These are phyloP conservation scores for Diaporthe ampelina DNA, from an alignment of 2,329 filamentous ascomycete genomes.

Conservation along the genomic window DNA sequence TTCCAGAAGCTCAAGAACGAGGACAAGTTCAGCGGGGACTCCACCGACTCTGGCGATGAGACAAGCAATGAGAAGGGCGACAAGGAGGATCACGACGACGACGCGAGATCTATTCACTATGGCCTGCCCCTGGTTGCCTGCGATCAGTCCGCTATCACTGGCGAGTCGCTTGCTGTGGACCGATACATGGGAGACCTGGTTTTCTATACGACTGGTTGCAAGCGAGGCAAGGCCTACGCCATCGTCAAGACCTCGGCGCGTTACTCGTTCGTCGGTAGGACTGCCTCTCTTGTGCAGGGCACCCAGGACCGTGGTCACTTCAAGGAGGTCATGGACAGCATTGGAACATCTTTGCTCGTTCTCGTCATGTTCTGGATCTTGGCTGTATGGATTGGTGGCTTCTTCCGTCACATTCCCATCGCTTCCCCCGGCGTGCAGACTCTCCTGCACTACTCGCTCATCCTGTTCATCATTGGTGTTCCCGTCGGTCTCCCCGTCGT, in stretches of 20 bases:
- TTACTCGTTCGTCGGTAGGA: slow-evolving; percentile 83
- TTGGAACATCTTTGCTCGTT: slow-evolving; percentile 80
- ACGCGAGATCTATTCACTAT: slow-evolving; percentile 36
- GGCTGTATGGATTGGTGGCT: slow-evolving; percentile 82
- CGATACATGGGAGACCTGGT: slow-evolving; percentile 83
- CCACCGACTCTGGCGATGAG: slow-evolving; percentile 45
- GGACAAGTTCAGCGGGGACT: slow-evolving; percentile 62
- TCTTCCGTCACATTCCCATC: slow-evolving; percentile 79
- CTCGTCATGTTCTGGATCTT: slow-evolving; percentile 85
- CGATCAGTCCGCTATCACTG: slow-evolving; percentile 73
- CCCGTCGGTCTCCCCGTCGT: slow-evolving; percentile 85
- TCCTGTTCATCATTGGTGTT: slow-evolving; percentile 83
- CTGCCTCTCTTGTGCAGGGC: slow-evolving; percentile 80
- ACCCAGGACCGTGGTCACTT: slow-evolving; percentile 81
- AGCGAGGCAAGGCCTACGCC: slow-evolving; percentile 82
- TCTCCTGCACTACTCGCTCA: slow-evolving; percentile 77
- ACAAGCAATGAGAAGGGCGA: slow-evolving; percentile 19
- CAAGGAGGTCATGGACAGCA: slow-evolving; percentile 88
- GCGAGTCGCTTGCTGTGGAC: slow-evolving; percentile 83
- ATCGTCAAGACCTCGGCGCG: slow-evolving; percentile 77
- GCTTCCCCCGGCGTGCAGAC: slow-evolving; percentile 73
- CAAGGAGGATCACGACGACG: slow-evolving; percentile 37
- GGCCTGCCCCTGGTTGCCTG: slow-evolving; percentile 39
- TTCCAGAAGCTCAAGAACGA: slow-evolving; percentile 72
- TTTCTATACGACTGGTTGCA: slow-evolving; percentile 87